Conservation (phyloP, 345 rosid genomes). For the Rhodomyrtus tomentosa region DNA sequence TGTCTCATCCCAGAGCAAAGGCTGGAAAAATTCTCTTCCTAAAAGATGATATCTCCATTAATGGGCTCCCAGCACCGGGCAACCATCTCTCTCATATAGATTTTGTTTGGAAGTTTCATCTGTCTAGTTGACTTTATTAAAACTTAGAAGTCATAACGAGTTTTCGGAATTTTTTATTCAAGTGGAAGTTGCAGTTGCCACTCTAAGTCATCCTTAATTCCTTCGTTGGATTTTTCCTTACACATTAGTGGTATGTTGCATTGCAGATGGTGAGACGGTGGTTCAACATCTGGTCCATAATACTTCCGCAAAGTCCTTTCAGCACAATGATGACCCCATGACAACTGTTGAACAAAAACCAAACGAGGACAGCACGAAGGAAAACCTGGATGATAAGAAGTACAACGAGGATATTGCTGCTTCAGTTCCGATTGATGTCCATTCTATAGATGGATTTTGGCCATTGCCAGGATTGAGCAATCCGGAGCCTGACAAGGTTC, state of each 20-base stretch:
- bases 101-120: neutral
- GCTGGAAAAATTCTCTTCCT: neutral
- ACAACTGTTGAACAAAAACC: neutral
- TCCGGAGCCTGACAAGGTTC: conserved; percentile 6
- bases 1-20: neutral
- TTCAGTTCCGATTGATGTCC: neutral
- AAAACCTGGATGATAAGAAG: conserved; percentile 7
- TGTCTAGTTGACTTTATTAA: neutral
- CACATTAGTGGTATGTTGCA: neutral
- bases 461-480: conserved; percentile 6
- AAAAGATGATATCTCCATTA: neutral
- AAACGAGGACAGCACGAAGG: conserved; percentile 4
- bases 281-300: conserved; percentile 20
- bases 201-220: neutral
- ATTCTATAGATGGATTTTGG: conserved; percentile 11
- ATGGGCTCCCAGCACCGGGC: neutral
- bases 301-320: conserved; percentile 10
- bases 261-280: conserved; percentile 42
- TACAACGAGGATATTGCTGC: conserved; percentile 12
- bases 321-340: conserved; percentile 7
- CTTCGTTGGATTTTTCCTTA: neutral
- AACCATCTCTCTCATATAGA: neutral
- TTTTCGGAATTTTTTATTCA: neutral
- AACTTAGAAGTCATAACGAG: neutral
- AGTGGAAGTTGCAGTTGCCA: neutral